A percentile compares a stretch with the other conserved stretches of the same genome.
Evolutionary conservation across 2,329 filamentous ascomycete species (phyloP).

Genomic region (Emergomyces pasteurianus): DNA sequence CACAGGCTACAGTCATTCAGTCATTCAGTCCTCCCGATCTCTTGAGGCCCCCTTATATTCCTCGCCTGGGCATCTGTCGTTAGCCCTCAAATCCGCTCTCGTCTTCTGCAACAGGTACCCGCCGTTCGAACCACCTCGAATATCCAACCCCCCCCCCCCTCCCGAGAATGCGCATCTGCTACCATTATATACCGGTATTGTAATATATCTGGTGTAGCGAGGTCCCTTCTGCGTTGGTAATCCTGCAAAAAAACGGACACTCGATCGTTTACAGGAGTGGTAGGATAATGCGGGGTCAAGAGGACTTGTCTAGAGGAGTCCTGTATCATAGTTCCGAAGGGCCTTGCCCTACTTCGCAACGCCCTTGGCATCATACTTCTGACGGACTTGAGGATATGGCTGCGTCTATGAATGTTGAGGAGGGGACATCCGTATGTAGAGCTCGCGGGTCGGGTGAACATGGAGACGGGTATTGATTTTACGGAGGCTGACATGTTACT

Average conservation of each 20-base stretch:
- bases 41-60: background rate
- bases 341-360: background rate
- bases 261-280: background rate
- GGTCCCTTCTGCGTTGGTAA: background rate
- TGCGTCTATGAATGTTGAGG: slow-evolving; percentile 7
- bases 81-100: background rate
- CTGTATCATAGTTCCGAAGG: background rate
- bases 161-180: background rate
- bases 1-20: background rate
- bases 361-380: background rate
- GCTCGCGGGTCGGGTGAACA: too few relatives aligned
- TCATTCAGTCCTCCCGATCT: background rate
- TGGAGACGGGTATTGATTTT: background rate
- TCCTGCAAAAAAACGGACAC: background rate
- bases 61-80: background rate
- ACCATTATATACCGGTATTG: background rate
- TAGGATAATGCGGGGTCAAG: background rate
- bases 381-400: slow-evolving; percentile 6
- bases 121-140: background rate
- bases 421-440: slow-evolving; percentile 7
- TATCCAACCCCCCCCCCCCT: background rate
- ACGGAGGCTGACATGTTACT: background rate
- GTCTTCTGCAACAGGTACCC: background rate
- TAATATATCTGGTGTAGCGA: background rate
- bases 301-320: background rate